Base-by-base conservation (phyloP, 352 stramenopile genomes). In the Phytophthora ohioensis region DNA sequence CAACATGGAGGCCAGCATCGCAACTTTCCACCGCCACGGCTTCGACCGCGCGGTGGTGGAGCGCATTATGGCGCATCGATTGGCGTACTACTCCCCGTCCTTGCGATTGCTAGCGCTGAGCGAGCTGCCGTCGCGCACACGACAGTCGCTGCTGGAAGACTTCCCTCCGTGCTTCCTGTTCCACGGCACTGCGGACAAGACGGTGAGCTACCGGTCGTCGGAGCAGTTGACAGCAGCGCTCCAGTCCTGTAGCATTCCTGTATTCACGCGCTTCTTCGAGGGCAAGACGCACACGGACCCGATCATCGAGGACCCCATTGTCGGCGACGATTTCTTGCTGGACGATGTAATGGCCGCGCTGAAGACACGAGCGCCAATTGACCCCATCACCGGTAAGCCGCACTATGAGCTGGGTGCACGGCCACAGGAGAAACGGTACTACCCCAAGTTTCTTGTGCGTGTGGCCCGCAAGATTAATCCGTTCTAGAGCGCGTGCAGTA, bases 211-310 rank as follows among this genome's bases (percentile, higher is more conserved):
- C 75, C 73, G 78, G 45, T 88, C 80, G 35, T 84, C 72, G 9
- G 72, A 87, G 63, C 76, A 91, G 65, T 76, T 93, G 41, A 78
- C 80, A 11, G 36, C 73, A 5, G 78, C 85, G 3, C 71, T 95
- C 31, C 48, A 76, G 54, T 58, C 79, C 7, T 86, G 82, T 48
- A 73, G 66, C 4, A 60, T 88, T 7, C 62, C 57, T 5, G 86
- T 93, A 12, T 76, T 78, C n/a, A 78, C 81, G 46, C 73, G 84
- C 39, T 88, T 85, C 36, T 98, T 97, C 49, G 60, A 85, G 17
- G 77, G 75, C 60, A 97, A 94, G 85, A 92, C 84, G 15, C 93
- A 98, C 71, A 98, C 93, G 5, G 93, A 98, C 77, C 90, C 93
- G 27, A 98, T 98, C 67, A 88, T 98, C 51, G 93, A 98, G 65